A percentile compares a stretch with the other conserved stretches of the same genome.
phyloP scores from a whole-genome alignment of 225 moss, liverwort and hornwort genomes.

The Pseudoscleropodium purum region DNA sequence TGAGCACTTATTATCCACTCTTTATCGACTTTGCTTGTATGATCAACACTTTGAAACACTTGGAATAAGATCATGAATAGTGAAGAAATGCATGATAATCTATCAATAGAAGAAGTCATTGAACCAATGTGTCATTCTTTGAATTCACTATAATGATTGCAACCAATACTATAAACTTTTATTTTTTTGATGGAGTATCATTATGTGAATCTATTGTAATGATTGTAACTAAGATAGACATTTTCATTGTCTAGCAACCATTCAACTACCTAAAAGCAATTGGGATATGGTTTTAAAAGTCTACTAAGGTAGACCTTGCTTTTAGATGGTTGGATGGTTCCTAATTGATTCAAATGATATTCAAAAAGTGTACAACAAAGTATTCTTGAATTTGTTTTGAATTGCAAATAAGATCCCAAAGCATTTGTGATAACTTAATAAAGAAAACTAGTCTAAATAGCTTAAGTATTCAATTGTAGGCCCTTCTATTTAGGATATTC shows the following conservation, averaged over 20 bases:
- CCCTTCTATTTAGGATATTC: background rate
- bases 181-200: background rate
- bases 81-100: background rate
- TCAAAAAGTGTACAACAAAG: background rate
- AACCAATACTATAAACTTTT: background rate
- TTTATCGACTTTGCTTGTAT: background rate
- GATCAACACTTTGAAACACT: background rate
- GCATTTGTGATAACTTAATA: no score
- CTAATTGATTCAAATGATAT: background rate
- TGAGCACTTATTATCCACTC: background rate
- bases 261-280: no score
- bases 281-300: background rate
- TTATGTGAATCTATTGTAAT: background rate
- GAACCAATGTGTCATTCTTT: background rate
- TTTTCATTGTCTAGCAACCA: background rate
- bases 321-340: no score
- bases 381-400: background rate
- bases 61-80: background rate
- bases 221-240: no score
- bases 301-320: no score
- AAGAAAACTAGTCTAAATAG: no score
- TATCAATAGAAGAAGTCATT: background rate
- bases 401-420: accelerated
- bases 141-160: background rate
- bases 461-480: background rate